Percentiles rank a stretch among this genome's conserved stretches.
Conservation (phyloP, 2,329 filamentous ascomycete genomes). For the Fonsecaea monophora region DNA sequence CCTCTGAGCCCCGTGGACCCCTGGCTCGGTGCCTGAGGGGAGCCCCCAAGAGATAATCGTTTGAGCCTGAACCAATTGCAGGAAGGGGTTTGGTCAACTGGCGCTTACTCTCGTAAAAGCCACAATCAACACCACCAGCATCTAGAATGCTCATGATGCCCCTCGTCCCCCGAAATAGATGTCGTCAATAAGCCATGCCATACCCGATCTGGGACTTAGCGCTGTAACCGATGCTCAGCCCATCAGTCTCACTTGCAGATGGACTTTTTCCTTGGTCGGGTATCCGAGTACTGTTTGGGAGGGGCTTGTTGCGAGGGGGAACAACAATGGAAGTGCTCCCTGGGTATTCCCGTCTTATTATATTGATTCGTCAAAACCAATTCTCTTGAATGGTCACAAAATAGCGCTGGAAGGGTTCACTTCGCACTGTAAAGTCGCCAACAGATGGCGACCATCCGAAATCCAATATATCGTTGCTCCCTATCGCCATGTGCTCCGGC, state of each 20-base stretch:
- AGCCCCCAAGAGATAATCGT: not conserved
- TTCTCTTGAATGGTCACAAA: slow-evolving; percentile 32
- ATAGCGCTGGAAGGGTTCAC: slow-evolving; percentile 29
- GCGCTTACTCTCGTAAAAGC: slow-evolving; percentile 13
- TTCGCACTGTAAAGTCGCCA: slow-evolving; percentile 25
- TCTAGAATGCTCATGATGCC: not conserved
- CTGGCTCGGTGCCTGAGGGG: not conserved
- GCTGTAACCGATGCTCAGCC: not conserved
- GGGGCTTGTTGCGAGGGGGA: not conserved
- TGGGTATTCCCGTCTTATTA: not conserved
- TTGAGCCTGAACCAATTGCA: slow-evolving; percentile 12
- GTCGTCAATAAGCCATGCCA: slow-evolving; percentile 1
- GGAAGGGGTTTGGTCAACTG: slow-evolving; percentile 9
- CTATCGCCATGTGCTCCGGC: slow-evolving; percentile 16
- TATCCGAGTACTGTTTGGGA: not conserved
- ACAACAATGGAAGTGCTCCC: not conserved
- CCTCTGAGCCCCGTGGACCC: not conserved
- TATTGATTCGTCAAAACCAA: slow-evolving; percentile 31
- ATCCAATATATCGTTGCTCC: slow-evolving; percentile 23
- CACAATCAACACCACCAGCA: slow-evolving; percentile 9
- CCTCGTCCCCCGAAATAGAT: slow-evolving; percentile 18
- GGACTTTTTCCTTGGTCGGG: not conserved
- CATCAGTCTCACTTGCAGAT: slow-evolving; percentile 11
- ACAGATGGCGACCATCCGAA: slow-evolving; percentile 34
- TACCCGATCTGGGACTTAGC: not conserved